Base-by-base conservation (phyloP, 208 protist species). In the Wallacemonas sp. region DNA sequence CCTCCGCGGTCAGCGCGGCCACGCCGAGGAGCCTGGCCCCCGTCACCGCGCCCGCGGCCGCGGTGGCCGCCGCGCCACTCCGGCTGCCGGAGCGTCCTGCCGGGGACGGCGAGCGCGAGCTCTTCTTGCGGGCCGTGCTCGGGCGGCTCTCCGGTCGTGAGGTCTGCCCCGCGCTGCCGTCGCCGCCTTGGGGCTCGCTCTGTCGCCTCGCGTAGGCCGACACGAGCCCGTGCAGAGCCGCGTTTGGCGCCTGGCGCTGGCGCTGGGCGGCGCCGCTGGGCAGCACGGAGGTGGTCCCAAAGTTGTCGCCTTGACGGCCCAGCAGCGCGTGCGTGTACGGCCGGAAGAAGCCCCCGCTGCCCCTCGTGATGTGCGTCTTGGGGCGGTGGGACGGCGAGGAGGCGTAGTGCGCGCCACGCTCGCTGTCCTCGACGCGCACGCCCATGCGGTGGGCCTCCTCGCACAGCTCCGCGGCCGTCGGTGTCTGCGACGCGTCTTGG, bases 221-320 rank as follows among this genome's bases (percentile, higher is more conserved):
- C 42, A 41, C 10, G n/a, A 55, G 11, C 3, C 18, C 54, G 16
- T 25, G 38, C 65, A 67, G 18, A 7, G 46, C 32, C 14, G 52
- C 42, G 16, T 77, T 36, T 18, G 61, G 14, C 36, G 16, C 44
- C 44, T 28, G 18, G 4, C 20, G 12, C n/a, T 38, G 54, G 49
- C 25, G 31, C 39, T 2, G 45, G 3, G 23, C 45, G 3, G 39
- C 12, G 42, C 29, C 50, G 32, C 65, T 14, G 12, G 50, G 12
- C 14, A 50, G 45, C 28, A 59, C 48, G 5, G 42, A 54, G 26
- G 55, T 64, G 23, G 67, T 73, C 12, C 67, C 67, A 12, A 18
- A 18, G 59, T 57, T 67, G 38, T 73, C 67, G 26, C 67, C 67
- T 3, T 36, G 22, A 11, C 11, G 26, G 14, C 26, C 57, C 3